Base-by-base conservation (phyloP, 2,329 filamentous ascomycete species). In the Fusarium sp. region DNA sequence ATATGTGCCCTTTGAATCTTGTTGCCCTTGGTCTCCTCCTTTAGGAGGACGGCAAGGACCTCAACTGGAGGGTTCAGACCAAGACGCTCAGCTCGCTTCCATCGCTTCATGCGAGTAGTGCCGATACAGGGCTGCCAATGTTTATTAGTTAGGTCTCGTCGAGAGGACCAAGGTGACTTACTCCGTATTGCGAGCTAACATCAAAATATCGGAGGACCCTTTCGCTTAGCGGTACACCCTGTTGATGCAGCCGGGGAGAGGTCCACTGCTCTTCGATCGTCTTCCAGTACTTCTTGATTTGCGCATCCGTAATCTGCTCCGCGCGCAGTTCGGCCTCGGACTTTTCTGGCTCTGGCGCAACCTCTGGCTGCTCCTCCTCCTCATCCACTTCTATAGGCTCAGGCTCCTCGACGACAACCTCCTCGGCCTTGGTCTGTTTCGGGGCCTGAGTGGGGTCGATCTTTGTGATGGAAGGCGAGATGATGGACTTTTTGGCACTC, bases 161-260 rank as follows among this genome's bases (percentile, higher is more conserved):
- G 20, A 27, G 35, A 58, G 10, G 14, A 35, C 8, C 18, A 20
- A 36, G 18, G 16, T n/a, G n/a, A 91, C 94, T 86, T 90, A 97
- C 95, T 66, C 97, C 97, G 82, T 94, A 99, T 79, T 98, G 94
- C 69, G 90, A 94, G 79, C 92, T 97, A 75, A 97, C 93, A 81
- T 99, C 97, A 84, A 97, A 99, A 81, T 98, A 94, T 73, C 96
- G 88, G 78, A 98, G 83, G 29, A 98, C 91, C 86, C 96, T 98
- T 87, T 98, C 95, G 65, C 93, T 88, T 54, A 93, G 75, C 13
- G 87, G 88, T 76, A 98, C 80, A 3, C 88, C 92, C 77, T 92
- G 83, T 83, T 97, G 95, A 79, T 98, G 97, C 38, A 97, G 91
- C 77, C 93, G 86, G 47, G 90, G 89, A 20, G 94, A 90, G 68